A percentile compares a stretch with the other conserved stretches of the same genome.
phyloP scores from a whole-genome alignment of 208 protist genomes.

The Strigomonas galati region DNA sequence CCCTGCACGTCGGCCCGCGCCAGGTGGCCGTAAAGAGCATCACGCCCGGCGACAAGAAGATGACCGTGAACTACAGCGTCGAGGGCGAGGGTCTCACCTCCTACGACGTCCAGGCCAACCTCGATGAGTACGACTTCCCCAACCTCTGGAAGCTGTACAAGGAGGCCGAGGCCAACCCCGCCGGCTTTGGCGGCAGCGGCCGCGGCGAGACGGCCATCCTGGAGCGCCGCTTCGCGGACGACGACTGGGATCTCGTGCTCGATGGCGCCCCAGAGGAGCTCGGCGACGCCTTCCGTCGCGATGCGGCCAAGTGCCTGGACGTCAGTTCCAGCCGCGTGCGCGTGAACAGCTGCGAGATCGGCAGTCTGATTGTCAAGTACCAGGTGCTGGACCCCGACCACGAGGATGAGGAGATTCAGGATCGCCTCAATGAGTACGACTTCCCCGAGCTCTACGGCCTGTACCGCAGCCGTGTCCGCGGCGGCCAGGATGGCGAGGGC shows the following conservation, averaged over 20 bases:
- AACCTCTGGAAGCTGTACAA: slow-evolving; percentile 27
- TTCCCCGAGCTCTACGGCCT: slow-evolving; percentile 43
- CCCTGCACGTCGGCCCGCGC: neutral
- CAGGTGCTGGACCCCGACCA: slow-evolving; percentile 23
- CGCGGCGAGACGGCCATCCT: slow-evolving; percentile 23
- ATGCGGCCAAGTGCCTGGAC: slow-evolving; percentile 36
- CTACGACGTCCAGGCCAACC: slow-evolving; percentile 11
- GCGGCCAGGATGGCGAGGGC: neutral
- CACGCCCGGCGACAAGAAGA: neutral
- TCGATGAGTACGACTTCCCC: slow-evolving; percentile 17
- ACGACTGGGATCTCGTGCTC: slow-evolving; percentile 48
- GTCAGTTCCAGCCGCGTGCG: slow-evolving; percentile 23
- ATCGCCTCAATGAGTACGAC: slow-evolving; percentile 33
- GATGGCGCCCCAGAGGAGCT: slow-evolving; percentile 19
- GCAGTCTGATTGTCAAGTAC: slow-evolving; percentile 31
- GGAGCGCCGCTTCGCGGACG: slow-evolving; percentile 30
- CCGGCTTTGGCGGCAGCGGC: slow-evolving; percentile 14
- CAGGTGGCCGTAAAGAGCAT: neutral
- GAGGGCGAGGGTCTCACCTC: neutral
- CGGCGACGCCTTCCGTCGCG: slow-evolving; percentile 33
- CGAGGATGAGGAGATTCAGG: slow-evolving; percentile 26
- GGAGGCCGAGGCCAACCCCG: slow-evolving; percentile 23
- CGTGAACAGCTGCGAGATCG: slow-evolving; percentile 20
- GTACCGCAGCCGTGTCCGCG: slow-evolving; percentile 22
- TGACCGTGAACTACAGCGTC: slow-evolving; percentile 7